Conservation (phyloP, 179 eudicot species). For the Vitellaria paradoxa region DNA sequence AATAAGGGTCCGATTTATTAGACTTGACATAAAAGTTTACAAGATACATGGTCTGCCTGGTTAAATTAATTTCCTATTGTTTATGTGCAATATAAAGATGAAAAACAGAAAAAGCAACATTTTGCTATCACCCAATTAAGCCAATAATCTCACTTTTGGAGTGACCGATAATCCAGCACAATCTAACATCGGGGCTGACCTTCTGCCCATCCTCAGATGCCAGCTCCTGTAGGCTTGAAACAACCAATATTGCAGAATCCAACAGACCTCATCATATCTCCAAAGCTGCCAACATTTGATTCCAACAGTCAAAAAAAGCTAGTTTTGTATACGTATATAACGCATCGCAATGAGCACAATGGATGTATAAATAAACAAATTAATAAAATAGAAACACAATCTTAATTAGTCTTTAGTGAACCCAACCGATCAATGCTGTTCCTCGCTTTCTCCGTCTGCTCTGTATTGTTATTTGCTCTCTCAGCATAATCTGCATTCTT, state of each 20-base stretch:
- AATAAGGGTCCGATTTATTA: conserved; percentile 9
- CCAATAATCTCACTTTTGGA: no score
- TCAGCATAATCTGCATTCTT: conserved; percentile 56
- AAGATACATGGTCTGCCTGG: neutral
- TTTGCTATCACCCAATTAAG: no score
- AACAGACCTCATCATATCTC: conserved; percentile 84
- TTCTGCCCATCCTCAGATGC: conserved; percentile 33
- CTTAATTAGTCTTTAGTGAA: conserved; percentile 10
- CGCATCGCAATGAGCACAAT: no score
- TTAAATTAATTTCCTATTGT: conserved; percentile 23
- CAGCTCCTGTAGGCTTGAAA: conserved; percentile 70
- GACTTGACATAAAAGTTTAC: neutral
- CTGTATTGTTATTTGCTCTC: conserved; percentile 42
- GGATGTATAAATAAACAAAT: conserved; percentile 4
- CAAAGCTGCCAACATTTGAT: conserved; percentile 64
- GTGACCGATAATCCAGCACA: conserved; percentile 2
- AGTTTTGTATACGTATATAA: neutral
- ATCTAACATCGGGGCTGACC: conserved; percentile 24
- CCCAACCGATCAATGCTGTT: conserved; percentile 94
- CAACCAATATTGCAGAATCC: conserved; percentile 89
- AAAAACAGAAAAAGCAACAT: neutral
- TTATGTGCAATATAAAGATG: neutral
- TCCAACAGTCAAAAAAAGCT: neutral
- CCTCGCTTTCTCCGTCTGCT: conserved; percentile 80
- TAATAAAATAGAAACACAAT: neutral